Conservation (phyloP, 768 basidiomycete species). For the Tylopilus felleus region DNA sequence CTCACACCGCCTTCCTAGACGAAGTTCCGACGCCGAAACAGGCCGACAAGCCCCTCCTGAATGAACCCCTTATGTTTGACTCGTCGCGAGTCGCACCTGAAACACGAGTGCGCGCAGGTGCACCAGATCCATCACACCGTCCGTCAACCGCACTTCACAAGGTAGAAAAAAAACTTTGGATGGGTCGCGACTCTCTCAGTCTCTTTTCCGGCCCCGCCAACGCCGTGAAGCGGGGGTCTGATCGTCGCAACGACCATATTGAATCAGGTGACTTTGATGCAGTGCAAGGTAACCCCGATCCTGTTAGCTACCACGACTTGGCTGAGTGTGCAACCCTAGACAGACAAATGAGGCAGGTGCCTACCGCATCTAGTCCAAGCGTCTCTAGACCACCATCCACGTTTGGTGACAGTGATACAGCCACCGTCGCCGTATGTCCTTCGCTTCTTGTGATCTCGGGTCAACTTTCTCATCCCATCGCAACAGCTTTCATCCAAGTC, state of each 20-base stretch:
- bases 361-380: conserved; percentile 1
- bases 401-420: conserved; percentile 22
- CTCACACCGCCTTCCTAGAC: conserved; percentile 11
- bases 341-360: conserved; percentile 12
- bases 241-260: conserved; percentile 14
- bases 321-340: conserved; percentile 10
- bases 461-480: conserved; percentile 12
- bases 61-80: not conserved
- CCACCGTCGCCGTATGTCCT: conserved; percentile 16
- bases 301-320: not conserved
- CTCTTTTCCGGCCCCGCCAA: conserved; percentile 24
- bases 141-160: conserved; percentile 28
- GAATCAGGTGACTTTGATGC: conserved; percentile 19
- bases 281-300: conserved; percentile 22
- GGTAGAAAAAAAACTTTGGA: conserved; percentile 34
- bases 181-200: conserved; percentile 28
- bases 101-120: not conserved
- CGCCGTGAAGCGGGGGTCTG: conserved; percentile 9
- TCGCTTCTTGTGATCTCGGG: not conserved
- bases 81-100: conserved; percentile 7
- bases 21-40: conserved; percentile 11
- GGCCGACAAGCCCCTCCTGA: not conserved
- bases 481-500: conserved; percentile 18
- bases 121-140: conserved; percentile 15
- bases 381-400: conserved; percentile 12